Base-by-base conservation (phyloP, 768 basidiomycete species). In the Podaxis pistillaris region DNA sequence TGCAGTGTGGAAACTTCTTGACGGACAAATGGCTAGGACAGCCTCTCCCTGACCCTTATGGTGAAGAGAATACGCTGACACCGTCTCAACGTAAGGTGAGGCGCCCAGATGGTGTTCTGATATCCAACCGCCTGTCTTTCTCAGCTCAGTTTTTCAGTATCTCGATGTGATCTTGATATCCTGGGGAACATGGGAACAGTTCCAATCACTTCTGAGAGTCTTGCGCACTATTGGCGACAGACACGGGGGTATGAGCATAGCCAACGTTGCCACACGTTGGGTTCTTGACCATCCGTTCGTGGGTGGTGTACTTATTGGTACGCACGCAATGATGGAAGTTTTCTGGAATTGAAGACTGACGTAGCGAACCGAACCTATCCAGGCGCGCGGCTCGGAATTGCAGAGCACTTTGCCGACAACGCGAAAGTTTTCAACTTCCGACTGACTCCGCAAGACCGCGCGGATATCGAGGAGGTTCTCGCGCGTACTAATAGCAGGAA, bases 201-300 rank as follows among this genome's bases (percentile, higher is more conserved):
- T 93, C 73, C 91, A 92, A 68, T 68, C 71, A 0, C 80, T 93
- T 0, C 73, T 93, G 59, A 62, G 68, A 26, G 78, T 82, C 41
- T 78, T 93, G 49, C 82, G 84, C 26, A 66, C 63, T 11, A 81
- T 93, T 63, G 91, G 86, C 8, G 82, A 88, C 75, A 81, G 81
- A 38, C 87, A 91, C 72, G 81, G 79, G 22, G 82, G 84, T 5
- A 72, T 77, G 49, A 89, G 87, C 74, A 85, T 93, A 38, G 83
- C 91, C 62, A 92, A 91, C 68, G 75, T 93, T 28, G 89, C 91
- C 37, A 87, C 85, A 2, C 85, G 91, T 11, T 93, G 90, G 90
- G 87, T 91, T 1, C 80, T 93, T 15, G 89, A 93, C 75, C 88
- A 91, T 60, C 70, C 73, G 1, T 88, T 82, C 66, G 90, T 92